A percentile compares a stretch with the other conserved stretches of the same genome.
These are phyloP conservation scores for Xylaria scruposa DNA, from an alignment of 495 filamentous ascomycete species.

Conservation along the genomic window DNA sequence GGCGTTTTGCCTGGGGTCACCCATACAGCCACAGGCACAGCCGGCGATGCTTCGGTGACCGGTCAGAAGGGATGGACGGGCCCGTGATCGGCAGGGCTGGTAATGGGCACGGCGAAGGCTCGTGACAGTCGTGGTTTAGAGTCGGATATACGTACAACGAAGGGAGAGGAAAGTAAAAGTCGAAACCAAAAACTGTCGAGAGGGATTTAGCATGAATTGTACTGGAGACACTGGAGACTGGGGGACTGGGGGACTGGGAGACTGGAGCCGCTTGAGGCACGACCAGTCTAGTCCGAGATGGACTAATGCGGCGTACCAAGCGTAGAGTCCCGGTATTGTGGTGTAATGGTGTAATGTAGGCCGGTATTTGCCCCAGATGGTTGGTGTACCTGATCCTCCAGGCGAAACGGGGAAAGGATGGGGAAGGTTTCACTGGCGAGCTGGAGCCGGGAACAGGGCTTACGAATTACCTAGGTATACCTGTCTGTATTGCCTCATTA, in stretches of 20 bases:
- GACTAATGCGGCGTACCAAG: constrained; percentile 1
- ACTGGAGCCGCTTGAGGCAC: background rate
- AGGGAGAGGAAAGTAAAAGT: background rate
- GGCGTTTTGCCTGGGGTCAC: background rate
- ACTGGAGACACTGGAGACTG: background rate
- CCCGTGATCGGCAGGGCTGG: constrained; percentile 14
- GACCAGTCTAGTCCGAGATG: background rate
- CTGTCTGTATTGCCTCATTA: background rate
- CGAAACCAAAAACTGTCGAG: background rate
- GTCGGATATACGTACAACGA: background rate
- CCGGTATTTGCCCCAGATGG: background rate
- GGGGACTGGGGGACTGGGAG: background rate
- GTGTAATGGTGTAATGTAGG: background rate
- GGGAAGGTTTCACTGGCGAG: constrained; percentile 13
- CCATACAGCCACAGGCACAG: constrained; percentile 1
- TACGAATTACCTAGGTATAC: background rate
- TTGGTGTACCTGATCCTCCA: background rate
- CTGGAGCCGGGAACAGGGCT: background rate
- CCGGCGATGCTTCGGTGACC: constrained; percentile 1
- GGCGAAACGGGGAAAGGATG: background rate
- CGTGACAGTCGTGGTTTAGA: background rate
- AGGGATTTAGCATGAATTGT: constrained; percentile 13
- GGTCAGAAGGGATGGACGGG: background rate
- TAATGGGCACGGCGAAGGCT: too few species aligned
- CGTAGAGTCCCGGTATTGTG: background rate